Conservation (phyloP, 495 filamentous ascomycete species). For the Penicillium chermesinum region DNA sequence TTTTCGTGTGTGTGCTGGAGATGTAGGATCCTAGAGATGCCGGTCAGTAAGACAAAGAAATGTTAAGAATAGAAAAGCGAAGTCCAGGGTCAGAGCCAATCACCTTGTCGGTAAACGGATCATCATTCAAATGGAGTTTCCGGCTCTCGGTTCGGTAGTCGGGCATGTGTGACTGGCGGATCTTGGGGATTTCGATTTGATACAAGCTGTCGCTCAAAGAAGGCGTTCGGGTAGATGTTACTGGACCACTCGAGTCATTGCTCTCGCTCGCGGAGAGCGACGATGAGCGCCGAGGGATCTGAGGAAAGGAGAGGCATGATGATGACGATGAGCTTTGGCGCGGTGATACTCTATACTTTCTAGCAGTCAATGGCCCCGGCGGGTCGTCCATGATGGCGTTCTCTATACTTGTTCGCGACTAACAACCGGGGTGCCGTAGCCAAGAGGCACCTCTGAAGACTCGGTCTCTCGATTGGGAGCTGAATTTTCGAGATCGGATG, state of each 20-base stretch:
- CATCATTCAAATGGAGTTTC: constrained; percentile 2
- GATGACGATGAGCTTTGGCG: constrained; percentile 9
- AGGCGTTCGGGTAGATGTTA: constrained; percentile 24
- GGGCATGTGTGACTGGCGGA: constrained; percentile 1
- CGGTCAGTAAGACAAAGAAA: not conserved
- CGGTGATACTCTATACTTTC: constrained; percentile 1
- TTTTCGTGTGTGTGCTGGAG: not conserved
- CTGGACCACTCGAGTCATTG: constrained; percentile 7
- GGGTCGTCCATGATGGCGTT: constrained; percentile 4
- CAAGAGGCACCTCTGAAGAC: constrained; percentile 13
- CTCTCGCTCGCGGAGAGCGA: constrained; percentile 15
- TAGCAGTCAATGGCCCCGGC: constrained; percentile 11
- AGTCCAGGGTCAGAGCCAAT: not conserved
- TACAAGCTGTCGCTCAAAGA: constrained; percentile 19
- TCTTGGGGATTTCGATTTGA: constrained; percentile 18
- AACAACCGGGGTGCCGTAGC: constrained; percentile 13
- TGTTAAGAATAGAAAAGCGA: not conserved
- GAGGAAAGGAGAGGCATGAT: constrained; percentile 17
- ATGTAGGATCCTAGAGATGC: not conserved
- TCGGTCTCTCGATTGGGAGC: constrained; percentile 14
- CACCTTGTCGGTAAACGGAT: constrained; percentile 21
- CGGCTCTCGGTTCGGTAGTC: not conserved
- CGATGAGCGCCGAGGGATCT: constrained; percentile 24
- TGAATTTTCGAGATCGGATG: constrained; percentile 19
- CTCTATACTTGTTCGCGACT: constrained; percentile 20